Percentiles rank a stretch among this genome's conserved stretches.
These are phyloP conservation scores for Aethionema arabicum DNA, from an alignment of 345 rosid genomes.

Conservation along the genomic window DNA sequence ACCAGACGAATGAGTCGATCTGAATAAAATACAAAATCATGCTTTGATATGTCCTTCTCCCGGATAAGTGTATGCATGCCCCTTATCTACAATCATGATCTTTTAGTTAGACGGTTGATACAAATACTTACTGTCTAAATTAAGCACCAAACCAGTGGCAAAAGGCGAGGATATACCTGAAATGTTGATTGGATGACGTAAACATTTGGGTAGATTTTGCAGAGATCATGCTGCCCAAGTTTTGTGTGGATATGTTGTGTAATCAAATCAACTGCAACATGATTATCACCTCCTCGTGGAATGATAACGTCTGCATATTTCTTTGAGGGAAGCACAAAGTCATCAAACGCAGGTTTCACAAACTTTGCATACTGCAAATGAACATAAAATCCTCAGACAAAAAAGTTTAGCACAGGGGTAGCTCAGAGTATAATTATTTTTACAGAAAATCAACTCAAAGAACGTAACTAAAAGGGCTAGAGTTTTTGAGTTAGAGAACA, in stretches of 20 bases:
- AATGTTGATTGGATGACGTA: conserved; percentile 83
- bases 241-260: conserved; percentile 90
- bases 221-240: conserved; percentile 92
- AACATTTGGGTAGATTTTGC: conserved; percentile 90
- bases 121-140: background rate
- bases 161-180: conserved; percentile 51
- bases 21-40: conserved; percentile 94
- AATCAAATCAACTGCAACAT: conserved; percentile 93
- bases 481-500: too few species aligned
- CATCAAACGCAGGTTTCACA: conserved; percentile 98
- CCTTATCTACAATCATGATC: conserved; percentile 65
- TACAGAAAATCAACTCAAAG: background rate
- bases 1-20: conserved; percentile 96
- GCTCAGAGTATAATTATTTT: background rate
- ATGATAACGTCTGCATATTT: conserved; percentile 93
- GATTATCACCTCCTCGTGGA: conserved; percentile 94
- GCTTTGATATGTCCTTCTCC: conserved; percentile 90
- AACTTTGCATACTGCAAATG: conserved; percentile 86
- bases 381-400: conserved; percentile 16
- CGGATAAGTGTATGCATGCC: conserved; percentile 99
- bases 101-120: conserved; percentile 27
- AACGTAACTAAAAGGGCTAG: too few species aligned
- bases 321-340: conserved; percentile 90
- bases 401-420: conserved; percentile 13
- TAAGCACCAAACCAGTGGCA: background rate